Evolutionary conservation across 306 rosid genomes (phyloP).

Genomic region (Sesbania bispinosa): DNA sequence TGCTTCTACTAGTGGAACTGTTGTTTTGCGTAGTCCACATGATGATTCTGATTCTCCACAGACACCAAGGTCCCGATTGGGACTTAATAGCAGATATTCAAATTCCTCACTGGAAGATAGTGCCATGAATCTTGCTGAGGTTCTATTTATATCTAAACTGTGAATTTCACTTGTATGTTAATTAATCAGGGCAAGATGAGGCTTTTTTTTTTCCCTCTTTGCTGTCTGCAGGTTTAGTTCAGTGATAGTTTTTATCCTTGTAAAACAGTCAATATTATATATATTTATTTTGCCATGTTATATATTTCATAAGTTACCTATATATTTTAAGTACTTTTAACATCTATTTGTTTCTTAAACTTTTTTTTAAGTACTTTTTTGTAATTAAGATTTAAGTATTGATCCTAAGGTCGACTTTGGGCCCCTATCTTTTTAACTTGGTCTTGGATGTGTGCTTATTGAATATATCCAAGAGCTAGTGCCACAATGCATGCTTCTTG

Average conservation of each 20-base stretch:
- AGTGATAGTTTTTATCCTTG: not conserved
- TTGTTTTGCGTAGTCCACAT: conserved; percentile 65
- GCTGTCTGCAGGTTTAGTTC: not conserved
- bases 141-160: conserved; percentile 20
- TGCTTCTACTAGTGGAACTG: conserved; percentile 72
- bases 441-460: too few species aligned
- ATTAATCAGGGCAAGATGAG: not conserved
- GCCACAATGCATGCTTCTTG: too few species aligned
- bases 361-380: not conserved
- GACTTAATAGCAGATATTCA: conserved; percentile 60
- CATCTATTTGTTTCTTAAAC: not conserved
- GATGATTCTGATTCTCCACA: conserved; percentile 73
- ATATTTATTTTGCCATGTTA: not conserved
- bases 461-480: too few species aligned
- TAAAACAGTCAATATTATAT: not conserved
- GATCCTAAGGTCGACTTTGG: too few species aligned
- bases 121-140: conserved; percentile 86
- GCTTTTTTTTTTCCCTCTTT: not conserved
- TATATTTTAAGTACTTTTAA: not conserved
- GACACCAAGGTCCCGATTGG: conserved; percentile 65
- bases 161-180: not conserved
- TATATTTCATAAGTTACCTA: not conserved
- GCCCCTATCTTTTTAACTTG: too few species aligned
- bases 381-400: too few species aligned
- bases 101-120: conserved; percentile 76